Percentiles rank a stretch among this genome's conserved stretches.
Evolutionary conservation across 352 stramenopile species (phyloP).

Genomic region (Globisporangium echinulatum): DNA sequence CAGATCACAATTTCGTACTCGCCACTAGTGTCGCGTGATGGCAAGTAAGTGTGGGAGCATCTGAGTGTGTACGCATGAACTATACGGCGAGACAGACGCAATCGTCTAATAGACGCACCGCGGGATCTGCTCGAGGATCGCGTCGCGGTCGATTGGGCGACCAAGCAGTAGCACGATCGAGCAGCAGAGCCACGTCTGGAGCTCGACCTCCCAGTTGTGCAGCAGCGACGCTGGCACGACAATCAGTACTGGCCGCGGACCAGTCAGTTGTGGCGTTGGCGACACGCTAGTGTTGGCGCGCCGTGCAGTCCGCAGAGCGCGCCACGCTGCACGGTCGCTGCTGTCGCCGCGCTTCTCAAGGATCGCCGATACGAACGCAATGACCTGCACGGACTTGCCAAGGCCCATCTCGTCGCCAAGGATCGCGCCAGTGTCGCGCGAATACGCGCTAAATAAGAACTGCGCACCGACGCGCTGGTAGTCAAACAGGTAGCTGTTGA

Average conservation of each 20-base stretch:
- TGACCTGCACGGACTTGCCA: constrained; percentile 92
- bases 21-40: constrained; percentile 18
- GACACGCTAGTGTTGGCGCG: constrained; percentile 21
- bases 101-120: constrained; percentile 43
- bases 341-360: constrained; percentile 91
- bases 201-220: constrained; percentile 98
- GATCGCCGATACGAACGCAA: constrained; percentile 87
- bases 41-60: background rate
- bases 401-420: constrained; percentile 99
- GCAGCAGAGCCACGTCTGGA: constrained; percentile 92
- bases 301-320: constrained; percentile 89
- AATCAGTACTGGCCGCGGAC: constrained; percentile 91
- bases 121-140: constrained; percentile 58
- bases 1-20: constrained; percentile 79
- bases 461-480: constrained; percentile 68
- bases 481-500: constrained; percentile 71
- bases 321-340: constrained; percentile 94
- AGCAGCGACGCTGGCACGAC: constrained; percentile 97
- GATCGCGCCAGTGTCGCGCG: constrained; percentile 71
- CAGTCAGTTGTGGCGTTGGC: constrained; percentile 15
- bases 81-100: background rate
- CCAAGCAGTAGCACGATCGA: constrained; percentile 57
- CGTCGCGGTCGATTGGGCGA: constrained; percentile 43
- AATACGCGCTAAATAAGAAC: constrained; percentile 61
- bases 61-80: background rate